Conservation (phyloP, 2,329 filamentous ascomycete species). For the Exophiala dermatitidis region DNA sequence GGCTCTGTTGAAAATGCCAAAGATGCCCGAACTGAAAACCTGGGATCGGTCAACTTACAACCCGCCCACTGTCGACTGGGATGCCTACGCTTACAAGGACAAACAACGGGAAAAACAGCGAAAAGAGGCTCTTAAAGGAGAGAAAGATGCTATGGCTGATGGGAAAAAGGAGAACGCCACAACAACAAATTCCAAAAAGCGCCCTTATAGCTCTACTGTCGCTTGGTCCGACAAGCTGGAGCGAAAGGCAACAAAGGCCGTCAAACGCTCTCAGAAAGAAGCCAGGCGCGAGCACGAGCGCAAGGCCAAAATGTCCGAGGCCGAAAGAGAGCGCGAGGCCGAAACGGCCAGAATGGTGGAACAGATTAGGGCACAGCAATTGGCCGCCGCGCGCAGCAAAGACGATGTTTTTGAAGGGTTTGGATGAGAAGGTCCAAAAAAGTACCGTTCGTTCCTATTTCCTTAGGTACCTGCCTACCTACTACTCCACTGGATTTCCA, state of each 20-base stretch:
- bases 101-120: conserved; percentile 62
- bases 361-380: conserved; percentile 55
- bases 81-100: conserved; percentile 63
- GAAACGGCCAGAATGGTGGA: conserved; percentile 59
- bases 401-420: conserved; percentile 33
- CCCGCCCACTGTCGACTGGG: conserved; percentile 59
- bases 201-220: conserved; percentile 47
- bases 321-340: conserved; percentile 56
- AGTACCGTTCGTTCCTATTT: not conserved
- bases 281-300: conserved; percentile 58
- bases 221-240: conserved; percentile 69
- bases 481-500: not conserved
- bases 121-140: conserved; percentile 47
- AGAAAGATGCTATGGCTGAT: conserved; percentile 24
- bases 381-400: conserved; percentile 36
- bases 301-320: conserved; percentile 60
- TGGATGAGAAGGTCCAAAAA: conserved; percentile 20
- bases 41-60: conserved; percentile 63
- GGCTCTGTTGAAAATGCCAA: conserved; percentile 78
- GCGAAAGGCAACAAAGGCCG: conserved; percentile 55
- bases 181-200: conserved; percentile 34
- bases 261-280: conserved; percentile 57
- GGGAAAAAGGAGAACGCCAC: not conserved
- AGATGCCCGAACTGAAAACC: conserved; percentile 81
- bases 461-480: too few species aligned